Evolutionary conservation across 2,329 filamentous ascomycete genomes (phyloP), one percentile per base, ranked within the genome.

Genomic region (Xylariaceae sp.): DNA sequence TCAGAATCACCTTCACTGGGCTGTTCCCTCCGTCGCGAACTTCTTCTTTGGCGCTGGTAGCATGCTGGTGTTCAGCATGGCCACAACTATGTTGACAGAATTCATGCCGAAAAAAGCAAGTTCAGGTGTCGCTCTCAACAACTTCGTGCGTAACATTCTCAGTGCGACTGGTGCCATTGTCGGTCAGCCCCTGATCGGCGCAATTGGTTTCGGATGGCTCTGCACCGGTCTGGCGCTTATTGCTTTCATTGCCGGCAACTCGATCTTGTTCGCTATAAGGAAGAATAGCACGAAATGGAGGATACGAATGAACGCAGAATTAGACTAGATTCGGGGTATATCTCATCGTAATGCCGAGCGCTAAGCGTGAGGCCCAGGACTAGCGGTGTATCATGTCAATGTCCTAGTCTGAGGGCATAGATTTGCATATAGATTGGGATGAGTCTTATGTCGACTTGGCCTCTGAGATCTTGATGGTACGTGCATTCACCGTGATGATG

Each of bases 41-140:
- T 87, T 89, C 66, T 79, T 85, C 64, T 94, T 92, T 60, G 89
- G 89, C 14, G 59, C 87, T 3, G 85, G 86, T 2, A 85, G 80
- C 31, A 94, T 95, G 89, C 75, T 94, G 4, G 83, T 90, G 30
- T 90, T 89, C 68, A 78, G 81, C 43, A 78, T 82, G 58, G 76
- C 81, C 0, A 90, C 87, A 0, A 94, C 89, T 0, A 90, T 94
- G 86, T 73, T 94, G 57, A 92, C 89, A 0, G 89, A 94, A 63
- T 90, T 92, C 62, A 85, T 92, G 75, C 87, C 87, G 12, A 77
- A 81, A 39, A 76, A 78, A 54, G 85, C 84, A 44, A 87, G 83
- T 4, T 80, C 80, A 11, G 88, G 87, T 1, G 86, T 92, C 3
- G 89, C 89, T 0, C 74, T 91, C 39, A 91, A 92, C 67, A 92